phyloP scores from a whole-genome alignment of 2,329 filamentous ascomycete genomes.

The Alternaria conjuncta region DNA sequence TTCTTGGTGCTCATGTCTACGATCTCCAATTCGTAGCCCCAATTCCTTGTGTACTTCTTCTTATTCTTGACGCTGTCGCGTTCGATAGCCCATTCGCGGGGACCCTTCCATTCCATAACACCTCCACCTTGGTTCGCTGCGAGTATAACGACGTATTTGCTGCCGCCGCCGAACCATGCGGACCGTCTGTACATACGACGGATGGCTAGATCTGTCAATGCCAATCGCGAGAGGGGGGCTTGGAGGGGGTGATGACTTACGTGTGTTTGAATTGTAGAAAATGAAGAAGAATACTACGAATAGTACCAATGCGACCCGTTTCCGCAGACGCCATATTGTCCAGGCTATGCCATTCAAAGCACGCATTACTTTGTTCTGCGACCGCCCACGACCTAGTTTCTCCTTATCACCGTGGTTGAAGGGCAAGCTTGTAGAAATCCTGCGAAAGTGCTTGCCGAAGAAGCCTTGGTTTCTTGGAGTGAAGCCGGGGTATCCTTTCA shows the following conservation, averaged over 20 bases:
- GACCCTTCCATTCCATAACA: slow-evolving; percentile 99
- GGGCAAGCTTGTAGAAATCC: slow-evolving; percentile 79
- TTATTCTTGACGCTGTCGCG: slow-evolving; percentile 96
- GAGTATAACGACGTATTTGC: slow-evolving; percentile 91
- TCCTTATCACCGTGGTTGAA: slow-evolving; percentile 76
- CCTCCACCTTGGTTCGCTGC: slow-evolving; percentile 94
- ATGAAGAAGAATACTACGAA: slow-evolving; percentile 67
- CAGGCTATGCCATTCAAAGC: slow-evolving; percentile 49
- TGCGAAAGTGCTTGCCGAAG: slow-evolving; percentile 83
- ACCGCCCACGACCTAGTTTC: slow-evolving; percentile 68
- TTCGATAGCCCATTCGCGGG: slow-evolving; percentile 97
- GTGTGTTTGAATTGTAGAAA: slow-evolving; percentile 70
- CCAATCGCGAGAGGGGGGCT: not conserved
- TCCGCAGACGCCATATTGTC: slow-evolving; percentile 70
- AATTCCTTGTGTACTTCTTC: slow-evolving; percentile 80
- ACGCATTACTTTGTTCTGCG: slow-evolving; percentile 45
- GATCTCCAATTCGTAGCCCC: slow-evolving; percentile 96
- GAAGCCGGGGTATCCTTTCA: slow-evolving; percentile 79
- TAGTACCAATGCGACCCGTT: slow-evolving; percentile 66
- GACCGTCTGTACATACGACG: slow-evolving; percentile 72
- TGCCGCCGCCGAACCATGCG: slow-evolving; percentile 78
- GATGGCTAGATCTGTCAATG: slow-evolving; percentile 55
- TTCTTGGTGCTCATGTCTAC: slow-evolving; percentile 99
- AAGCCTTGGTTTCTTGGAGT: slow-evolving; percentile 84
- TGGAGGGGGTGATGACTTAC: slow-evolving; percentile 63